Conservation (phyloP, 2,329 filamentous ascomycete species). For the Plenodomus lindquistii region DNA sequence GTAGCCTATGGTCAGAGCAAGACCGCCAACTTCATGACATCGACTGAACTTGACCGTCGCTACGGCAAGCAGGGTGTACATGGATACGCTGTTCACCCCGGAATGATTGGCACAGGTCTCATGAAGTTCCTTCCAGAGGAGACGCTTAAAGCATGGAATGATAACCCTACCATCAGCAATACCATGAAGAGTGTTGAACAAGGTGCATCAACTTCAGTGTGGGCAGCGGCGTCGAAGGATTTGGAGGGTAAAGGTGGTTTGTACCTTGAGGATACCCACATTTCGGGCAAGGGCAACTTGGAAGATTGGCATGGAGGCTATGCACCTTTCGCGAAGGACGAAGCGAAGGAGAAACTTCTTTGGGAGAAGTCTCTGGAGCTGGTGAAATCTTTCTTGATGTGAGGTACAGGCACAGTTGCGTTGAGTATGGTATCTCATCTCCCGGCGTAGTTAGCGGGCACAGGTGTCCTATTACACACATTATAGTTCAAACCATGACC, state of each 20-base stretch:
- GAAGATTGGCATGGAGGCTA: constrained; percentile 10
- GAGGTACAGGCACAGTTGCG: too few species aligned
- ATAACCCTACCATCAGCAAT: constrained; percentile 11
- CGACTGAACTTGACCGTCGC: constrained; percentile 56
- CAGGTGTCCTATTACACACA: too few species aligned
- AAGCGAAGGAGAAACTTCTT: constrained; percentile 51
- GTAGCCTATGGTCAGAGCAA: constrained; percentile 56
- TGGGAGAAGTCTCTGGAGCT: constrained; percentile 38
- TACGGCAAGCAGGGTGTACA: constrained; percentile 52
- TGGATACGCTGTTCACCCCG: constrained; percentile 52
- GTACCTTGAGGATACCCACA: constrained; percentile 38
- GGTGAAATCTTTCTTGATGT: constrained; percentile 10
- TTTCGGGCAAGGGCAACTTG: background rate
- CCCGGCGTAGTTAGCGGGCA: too few species aligned
- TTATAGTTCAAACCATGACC: too few species aligned
- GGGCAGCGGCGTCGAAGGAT: constrained; percentile 39
- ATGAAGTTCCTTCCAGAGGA: constrained; percentile 6
- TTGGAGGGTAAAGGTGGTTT: constrained; percentile 42
- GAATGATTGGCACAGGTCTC: constrained; percentile 42
- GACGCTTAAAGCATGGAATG: constrained; percentile 1
- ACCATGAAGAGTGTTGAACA: constrained; percentile 41
- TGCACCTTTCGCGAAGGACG: constrained; percentile 47
- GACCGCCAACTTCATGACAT: constrained; percentile 56
- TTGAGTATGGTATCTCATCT: too few species aligned
- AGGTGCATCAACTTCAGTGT: constrained; percentile 46